Evolutionary conservation across 2,329 filamentous ascomycete genomes (phyloP).

Genomic region (Corinectria fuckeliana): DNA sequence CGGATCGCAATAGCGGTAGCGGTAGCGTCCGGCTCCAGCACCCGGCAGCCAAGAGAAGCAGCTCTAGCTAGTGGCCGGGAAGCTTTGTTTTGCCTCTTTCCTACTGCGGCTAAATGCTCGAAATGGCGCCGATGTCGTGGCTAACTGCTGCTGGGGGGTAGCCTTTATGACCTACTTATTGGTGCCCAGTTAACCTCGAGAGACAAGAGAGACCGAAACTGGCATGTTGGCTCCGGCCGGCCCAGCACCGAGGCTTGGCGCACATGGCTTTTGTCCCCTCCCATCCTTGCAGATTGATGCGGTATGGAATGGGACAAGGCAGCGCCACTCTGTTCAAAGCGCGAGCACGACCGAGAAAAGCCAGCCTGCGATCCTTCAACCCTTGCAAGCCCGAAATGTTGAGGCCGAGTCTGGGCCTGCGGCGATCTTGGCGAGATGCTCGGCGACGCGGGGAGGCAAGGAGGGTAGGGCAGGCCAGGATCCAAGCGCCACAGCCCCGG

Average conservation of each 20-base stretch:
- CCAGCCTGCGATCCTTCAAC: background rate
- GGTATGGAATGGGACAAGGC: conserved; percentile 26
- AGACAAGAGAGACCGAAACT: background rate
- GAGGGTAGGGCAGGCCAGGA: too few species aligned
- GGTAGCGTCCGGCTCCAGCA: background rate
- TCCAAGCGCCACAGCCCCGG: conserved; percentile 5
- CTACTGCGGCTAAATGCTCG: background rate
- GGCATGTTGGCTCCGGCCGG: background rate
- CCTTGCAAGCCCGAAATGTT: conserved; percentile 23
- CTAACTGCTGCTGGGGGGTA: background rate
- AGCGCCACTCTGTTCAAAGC: conserved; percentile 2
- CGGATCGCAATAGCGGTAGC: background rate
- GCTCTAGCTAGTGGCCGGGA: background rate
- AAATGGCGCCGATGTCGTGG: background rate
- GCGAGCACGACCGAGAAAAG: background rate
- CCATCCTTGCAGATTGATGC: background rate
- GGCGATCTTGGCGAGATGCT: conserved; percentile 18
- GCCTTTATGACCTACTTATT: too few species aligned
- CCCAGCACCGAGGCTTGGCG: conserved; percentile 5
- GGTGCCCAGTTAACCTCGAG: too few species aligned
- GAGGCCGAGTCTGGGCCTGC: conserved; percentile 20
- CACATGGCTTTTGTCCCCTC: background rate
- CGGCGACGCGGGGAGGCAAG: too few species aligned
- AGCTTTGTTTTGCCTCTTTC: conserved; percentile 12
- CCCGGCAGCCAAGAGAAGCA: background rate